Evolutionary conservation across 208 protist genomes (phyloP).

Genomic region (Crithidia acanthocephali): DNA sequence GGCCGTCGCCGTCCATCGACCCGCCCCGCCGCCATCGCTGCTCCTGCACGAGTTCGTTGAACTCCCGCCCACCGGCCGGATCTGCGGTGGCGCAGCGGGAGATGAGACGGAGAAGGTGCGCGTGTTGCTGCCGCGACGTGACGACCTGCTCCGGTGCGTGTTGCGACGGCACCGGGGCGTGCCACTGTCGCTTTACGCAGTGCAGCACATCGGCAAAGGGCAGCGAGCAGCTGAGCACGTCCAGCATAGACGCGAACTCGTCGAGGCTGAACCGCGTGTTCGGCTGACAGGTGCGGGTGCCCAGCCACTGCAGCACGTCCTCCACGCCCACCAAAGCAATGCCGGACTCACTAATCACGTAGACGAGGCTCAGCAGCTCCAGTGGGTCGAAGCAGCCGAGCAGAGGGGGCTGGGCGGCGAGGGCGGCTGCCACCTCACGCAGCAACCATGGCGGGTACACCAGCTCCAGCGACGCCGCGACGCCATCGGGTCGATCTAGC

Average conservation of each 20-base stretch:
- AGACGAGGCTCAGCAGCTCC: constrained; percentile 47
- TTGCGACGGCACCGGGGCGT: not conserved
- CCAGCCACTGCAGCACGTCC: constrained; percentile 47
- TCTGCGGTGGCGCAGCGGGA: constrained; percentile 17
- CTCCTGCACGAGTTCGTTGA: constrained; percentile 18
- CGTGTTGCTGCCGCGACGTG: constrained; percentile 1
- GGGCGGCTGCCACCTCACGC: constrained; percentile 7
- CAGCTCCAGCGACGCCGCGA: not conserved
- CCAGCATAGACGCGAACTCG: constrained; percentile 41
- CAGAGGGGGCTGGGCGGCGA: constrained; percentile 15
- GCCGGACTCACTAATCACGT: constrained; percentile 41
- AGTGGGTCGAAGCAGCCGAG: constrained; percentile 32
- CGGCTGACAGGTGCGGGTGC: constrained; percentile 9
- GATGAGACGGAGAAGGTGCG: constrained; percentile 17
- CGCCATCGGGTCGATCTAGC: not conserved
- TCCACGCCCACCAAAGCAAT: constrained; percentile 37
- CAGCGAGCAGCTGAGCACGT: constrained; percentile 54
- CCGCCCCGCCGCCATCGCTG: constrained; percentile 15
- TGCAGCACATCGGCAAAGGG: constrained; percentile 52
- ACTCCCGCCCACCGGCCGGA: constrained; percentile 5
- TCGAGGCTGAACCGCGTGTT: constrained; percentile 40
- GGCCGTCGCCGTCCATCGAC: not conserved
- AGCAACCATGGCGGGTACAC: constrained; percentile 22
- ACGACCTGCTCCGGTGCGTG: not conserved
- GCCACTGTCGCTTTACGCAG: constrained; percentile 20